Conservation (phyloP, 257 asterid genomes). For the Fraxinus quadrangulata region DNA sequence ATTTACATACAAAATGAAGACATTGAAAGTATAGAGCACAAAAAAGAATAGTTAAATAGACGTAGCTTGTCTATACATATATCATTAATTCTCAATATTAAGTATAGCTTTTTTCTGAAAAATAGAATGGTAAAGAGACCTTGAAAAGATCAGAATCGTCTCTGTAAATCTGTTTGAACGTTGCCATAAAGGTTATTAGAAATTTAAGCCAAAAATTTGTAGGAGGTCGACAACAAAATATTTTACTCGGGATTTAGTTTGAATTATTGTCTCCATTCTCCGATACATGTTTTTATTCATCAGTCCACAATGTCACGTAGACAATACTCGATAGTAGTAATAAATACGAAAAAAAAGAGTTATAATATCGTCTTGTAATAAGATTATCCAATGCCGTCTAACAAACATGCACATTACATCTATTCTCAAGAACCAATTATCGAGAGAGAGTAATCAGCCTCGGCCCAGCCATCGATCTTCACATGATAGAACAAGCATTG, state of each 20-base stretch:
- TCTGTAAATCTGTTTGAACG: neutral
- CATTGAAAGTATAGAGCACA: neutral
- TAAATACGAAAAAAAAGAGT: neutral
- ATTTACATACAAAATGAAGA: neutral
- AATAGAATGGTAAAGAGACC: neutral
- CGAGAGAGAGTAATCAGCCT: neutral
- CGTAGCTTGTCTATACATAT: neutral
- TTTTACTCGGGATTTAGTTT: neutral
- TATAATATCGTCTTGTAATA: too few species aligned
- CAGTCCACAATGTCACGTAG: neutral
- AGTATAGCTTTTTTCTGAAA: too few species aligned
- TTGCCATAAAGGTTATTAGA: neutral
- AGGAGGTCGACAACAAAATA: neutral
- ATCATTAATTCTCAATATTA: neutral
- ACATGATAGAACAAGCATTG: slow-evolving; percentile 82
- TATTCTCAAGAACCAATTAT: neutral
- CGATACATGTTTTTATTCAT: neutral
- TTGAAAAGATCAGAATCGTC: too few species aligned
- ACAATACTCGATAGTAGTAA: neutral
- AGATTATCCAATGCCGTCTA: neutral
- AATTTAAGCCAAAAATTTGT: neutral
- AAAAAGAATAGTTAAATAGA: neutral
- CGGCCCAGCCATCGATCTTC: neutral
- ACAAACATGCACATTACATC: neutral
- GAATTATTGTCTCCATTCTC: slow-evolving; percentile 6